Percentiles rank a stretch among this genome's conserved stretches.
phyloP scores from a whole-genome alignment of 257 asterid genomes.

The Knoxia roxburghii region DNA sequence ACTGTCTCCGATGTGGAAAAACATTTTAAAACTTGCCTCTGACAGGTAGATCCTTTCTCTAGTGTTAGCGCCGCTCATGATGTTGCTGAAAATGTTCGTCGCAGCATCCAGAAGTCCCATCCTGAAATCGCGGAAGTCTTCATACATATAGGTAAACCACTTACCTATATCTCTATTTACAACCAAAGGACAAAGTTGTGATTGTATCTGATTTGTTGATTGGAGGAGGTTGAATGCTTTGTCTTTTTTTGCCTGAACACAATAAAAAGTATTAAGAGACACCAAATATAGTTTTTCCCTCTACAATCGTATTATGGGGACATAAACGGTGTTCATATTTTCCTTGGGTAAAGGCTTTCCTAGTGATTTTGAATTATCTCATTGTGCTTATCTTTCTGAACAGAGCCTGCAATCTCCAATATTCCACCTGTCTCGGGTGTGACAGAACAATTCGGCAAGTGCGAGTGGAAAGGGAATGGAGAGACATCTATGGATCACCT shows the following conservation, averaged over 20 bases:
- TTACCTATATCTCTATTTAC: background rate
- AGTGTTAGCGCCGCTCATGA: constrained; percentile 96
- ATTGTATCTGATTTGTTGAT: background rate
- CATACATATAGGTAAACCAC: constrained; percentile 64
- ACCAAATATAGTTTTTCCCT: background rate
- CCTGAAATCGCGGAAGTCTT: constrained; percentile 93
- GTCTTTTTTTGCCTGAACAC: background rate
- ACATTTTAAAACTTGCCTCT: constrained; percentile 1
- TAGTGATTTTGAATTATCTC: background rate
- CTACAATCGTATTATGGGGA: too few species aligned
- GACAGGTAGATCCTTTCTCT: constrained; percentile 91
- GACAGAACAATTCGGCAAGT: constrained; percentile 21
- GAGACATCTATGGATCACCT: constrained; percentile 31
- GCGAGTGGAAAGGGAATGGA: constrained; percentile 20
- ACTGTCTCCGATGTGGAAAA: background rate
- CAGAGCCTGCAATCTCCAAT: constrained; percentile 62
- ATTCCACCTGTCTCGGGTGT: constrained; percentile 21
- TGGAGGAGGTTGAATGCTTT: background rate
- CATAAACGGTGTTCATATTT: too few species aligned
- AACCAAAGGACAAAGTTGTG: background rate
- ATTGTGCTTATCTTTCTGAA: constrained; percentile 6
- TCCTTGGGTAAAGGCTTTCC: background rate
- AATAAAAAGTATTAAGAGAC: too few species aligned
- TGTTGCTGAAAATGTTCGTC: constrained; percentile 73
- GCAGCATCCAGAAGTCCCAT: constrained; percentile 59